Evolutionary conservation across 352 stramenopile genomes (phyloP), one percentile per base, ranked within the genome.

Genomic region (Phytopythium helicoides): DNA sequence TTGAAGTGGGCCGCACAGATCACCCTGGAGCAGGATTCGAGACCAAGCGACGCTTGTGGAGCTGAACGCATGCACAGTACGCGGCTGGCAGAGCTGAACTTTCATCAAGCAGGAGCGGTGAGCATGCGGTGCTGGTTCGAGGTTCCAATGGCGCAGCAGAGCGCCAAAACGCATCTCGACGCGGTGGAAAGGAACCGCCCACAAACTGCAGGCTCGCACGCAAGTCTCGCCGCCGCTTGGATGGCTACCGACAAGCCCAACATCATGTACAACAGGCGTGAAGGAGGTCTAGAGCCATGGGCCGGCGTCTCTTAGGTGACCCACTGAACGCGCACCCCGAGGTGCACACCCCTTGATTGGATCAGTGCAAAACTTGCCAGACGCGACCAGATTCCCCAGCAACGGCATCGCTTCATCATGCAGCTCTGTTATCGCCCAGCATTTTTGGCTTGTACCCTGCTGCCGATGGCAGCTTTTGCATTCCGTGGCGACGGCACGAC

Each of bases 401-500:
- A n/a, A n/a, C n/a, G n/a, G n/a, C n/a, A n/a, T 33, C 9, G 28
- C 28, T 33, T 10, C 28, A 50, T 3, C 6, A 36, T 38, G 44
- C 16, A 31, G 15, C 26, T 10, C 22, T 25, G 26, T 10, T n/a
- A 38, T 7, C 10, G 12, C 16, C 23, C 23, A 28, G 3, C 23
- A 6, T n/a, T 18, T 1, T 16, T 28, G 23, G 42, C 39, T 22
- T 11, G 3, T 1, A 22, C 22, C 9, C 8, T 18, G 1, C 26
- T 50, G 15, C 16, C 15, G 1, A 7, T 23, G 10, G 25, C 25
- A 12, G 8, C 25, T 0, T 3, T 54, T 47, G 44, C 45, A 3
- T 66, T 58, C 22, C 18, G 52, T 11, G 59, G 59, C 16, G 34
- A 62, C 18, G 59, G 56, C 25, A 70, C 64, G 10, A 61, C 61